Base-by-base conservation (phyloP, 345 rosid genomes). In the Gossypium thurberi region DNA sequence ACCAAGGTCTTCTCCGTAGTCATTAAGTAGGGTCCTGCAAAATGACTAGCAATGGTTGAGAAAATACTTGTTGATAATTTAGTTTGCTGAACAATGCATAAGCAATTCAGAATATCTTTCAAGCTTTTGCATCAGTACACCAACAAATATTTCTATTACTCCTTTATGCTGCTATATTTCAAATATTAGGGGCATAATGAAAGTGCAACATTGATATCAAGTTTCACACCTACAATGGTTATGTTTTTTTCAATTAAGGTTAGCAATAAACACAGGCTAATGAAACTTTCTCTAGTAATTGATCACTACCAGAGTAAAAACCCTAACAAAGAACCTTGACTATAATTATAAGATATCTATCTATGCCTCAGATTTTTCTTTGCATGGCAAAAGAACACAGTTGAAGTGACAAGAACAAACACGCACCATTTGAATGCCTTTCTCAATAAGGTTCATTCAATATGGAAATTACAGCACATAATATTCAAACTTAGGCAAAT, bases 1-100 rank as follows among this genome's bases (percentile, higher is more conserved):
- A 55, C 92, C 93, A 74, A 96, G 90, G 46, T 71, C 81, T 70
- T 84, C 79, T 20, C 93, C 91, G 76, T 96, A 79, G 72, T 84
- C 79, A 74, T 74, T 78, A 69, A 96, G 86, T 82, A 96, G 84
- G 70, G 81, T 82, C 90, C 99, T 93, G 89, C 65, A 82, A 51
- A 68, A 82, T 72, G 46, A 72, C 17, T 14, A 26, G 48, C 43
- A 2, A 72, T 69, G 76, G 51, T 71, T 59, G 65, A 74, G 37
- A 74, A 79, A 55, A 74, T 77, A 55, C 46, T 59, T n/a, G n/a
- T 23, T 50, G 17, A 61, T 23, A n/a, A 67, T 47, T 13, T 56
- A 64, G 51, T 55, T 14, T 64, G 40, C 61, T 33, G 10, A 59
- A 40, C 8, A 42, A 58, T 7, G 12, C 20, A 56, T 62, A 12